Evolutionary conservation across 495 filamentous ascomycete genomes (phyloP).

Genomic region (Penicillium parvum): DNA sequence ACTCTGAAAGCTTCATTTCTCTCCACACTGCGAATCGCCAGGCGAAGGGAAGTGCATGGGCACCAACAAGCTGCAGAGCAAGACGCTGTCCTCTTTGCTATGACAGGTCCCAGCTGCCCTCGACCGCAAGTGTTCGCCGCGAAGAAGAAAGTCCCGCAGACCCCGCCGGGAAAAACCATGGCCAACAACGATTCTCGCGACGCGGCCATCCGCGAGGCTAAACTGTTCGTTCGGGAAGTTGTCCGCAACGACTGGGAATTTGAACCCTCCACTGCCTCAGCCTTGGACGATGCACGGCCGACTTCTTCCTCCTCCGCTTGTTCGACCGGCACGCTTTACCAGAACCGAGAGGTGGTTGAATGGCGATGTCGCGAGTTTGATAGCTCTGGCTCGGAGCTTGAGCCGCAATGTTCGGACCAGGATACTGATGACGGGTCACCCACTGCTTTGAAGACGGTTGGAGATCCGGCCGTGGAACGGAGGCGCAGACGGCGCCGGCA

Average conservation of each 20-base stretch:
- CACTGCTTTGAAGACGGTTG: conserved; percentile 2
- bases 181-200: conserved; percentile 34
- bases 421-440: conserved; percentile 10
- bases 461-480: conserved; percentile 37
- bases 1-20: conserved; percentile 4
- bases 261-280: conserved; percentile 26
- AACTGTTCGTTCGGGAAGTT: conserved; percentile 37
- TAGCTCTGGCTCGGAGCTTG: conserved; percentile 41
- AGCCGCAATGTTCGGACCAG: conserved; percentile 30
- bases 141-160: background rate
- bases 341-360: conserved; percentile 31
- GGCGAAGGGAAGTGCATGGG: background rate
- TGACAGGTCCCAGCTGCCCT: too few species aligned
- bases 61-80: too few species aligned
- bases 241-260: conserved; percentile 45
- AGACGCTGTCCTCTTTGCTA: too few species aligned
- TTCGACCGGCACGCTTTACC: conserved; percentile 14
- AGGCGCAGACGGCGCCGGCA: conserved; percentile 55
- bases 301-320: conserved; percentile 20
- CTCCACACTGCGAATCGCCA: background rate
- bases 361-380: conserved; percentile 44
- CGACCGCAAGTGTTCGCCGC: too few species aligned
- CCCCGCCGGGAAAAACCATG: conserved; percentile 16
- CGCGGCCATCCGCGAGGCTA: conserved; percentile 40
- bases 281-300: conserved; percentile 19